A percentile compares a stretch with the other conserved stretches of the same genome.
Evolutionary conservation across 371 early-diverging fungal genomes (phyloP).

Genomic region (Syncephalastrum sp.): DNA sequence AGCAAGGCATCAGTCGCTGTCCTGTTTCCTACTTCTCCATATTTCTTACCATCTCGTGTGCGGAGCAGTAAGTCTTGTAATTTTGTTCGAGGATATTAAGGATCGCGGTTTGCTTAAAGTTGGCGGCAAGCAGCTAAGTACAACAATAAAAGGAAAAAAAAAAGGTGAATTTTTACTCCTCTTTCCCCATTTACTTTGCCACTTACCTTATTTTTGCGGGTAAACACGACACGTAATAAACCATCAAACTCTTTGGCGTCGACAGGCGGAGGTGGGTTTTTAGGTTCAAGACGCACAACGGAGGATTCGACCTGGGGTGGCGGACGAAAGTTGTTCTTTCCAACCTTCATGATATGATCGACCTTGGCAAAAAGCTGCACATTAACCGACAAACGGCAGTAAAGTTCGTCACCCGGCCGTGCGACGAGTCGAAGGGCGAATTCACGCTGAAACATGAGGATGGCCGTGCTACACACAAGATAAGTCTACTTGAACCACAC

Average conservation of each 20-base stretch:
- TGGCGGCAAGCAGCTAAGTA: constrained; percentile 75
- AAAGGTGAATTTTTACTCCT: not conserved
- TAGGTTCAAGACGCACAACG: constrained; percentile 96
- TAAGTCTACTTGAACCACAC: not conserved
- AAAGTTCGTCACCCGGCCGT: constrained; percentile 91
- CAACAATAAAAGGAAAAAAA: not conserved
- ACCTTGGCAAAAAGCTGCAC: constrained; percentile 98
- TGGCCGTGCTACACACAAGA: constrained; percentile 63
- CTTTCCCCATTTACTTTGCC: not conserved
- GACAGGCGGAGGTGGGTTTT: constrained; percentile 92
- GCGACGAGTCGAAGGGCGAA: constrained; percentile 98
- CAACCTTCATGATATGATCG: constrained; percentile 96
- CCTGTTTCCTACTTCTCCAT: not conserved
- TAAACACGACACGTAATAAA: constrained; percentile 92
- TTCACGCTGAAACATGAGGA: constrained; percentile 99
- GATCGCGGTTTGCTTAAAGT: constrained; percentile 87
- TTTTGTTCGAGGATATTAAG: constrained; percentile 90
- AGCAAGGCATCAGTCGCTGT: not conserved
- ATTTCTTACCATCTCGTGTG: constrained; percentile 61
- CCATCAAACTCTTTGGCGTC: constrained; percentile 98
- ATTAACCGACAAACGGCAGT: constrained; percentile 96
- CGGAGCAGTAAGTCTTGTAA: constrained; percentile 89
- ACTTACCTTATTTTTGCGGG: constrained; percentile 91
- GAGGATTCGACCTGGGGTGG: constrained; percentile 99
- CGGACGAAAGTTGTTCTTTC: constrained; percentile 98